phyloP scores from a whole-genome alignment of 129 eudicot genomes.

The Centella asiatica region DNA sequence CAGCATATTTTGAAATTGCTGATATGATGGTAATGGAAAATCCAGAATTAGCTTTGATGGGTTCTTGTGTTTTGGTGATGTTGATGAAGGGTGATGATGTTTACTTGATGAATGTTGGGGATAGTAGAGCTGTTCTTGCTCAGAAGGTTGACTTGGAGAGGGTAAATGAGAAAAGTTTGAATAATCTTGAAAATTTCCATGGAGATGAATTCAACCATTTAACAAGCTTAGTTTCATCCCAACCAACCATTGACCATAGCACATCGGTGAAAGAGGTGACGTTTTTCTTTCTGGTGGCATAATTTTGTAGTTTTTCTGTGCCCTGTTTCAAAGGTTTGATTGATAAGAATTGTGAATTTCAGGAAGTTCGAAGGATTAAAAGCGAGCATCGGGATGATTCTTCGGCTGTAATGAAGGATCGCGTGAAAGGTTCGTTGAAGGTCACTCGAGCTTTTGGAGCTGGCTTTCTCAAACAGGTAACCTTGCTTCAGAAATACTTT shows the following conservation, averaged over 20 bases:
- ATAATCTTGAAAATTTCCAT: slow-evolving; percentile 37
- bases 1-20: slow-evolving; percentile 62
- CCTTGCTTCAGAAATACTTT: neutral
- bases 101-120: slow-evolving; percentile 92
- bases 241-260: slow-evolving; percentile 72
- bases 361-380: slow-evolving; percentile 73
- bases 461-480: slow-evolving; percentile 84
- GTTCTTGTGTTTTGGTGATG: slow-evolving; percentile 88
- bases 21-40: slow-evolving; percentile 74
- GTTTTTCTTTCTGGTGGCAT: neutral
- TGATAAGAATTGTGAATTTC: neutral
- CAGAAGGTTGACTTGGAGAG: slow-evolving; percentile 32
- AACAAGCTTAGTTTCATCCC: slow-evolving; percentile 40
- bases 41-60: slow-evolving; percentile 89
- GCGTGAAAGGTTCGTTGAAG: slow-evolving; percentile 85
- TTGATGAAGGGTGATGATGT: slow-evolving; percentile 88
- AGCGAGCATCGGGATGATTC: slow-evolving; percentile 62
- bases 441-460: slow-evolving; percentile 97
- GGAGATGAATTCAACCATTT: slow-evolving; percentile 28
- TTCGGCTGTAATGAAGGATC: slow-evolving; percentile 44
- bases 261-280: slow-evolving; percentile 65
- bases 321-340: neutral
- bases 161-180: slow-evolving; percentile 14
- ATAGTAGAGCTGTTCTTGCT: slow-evolving; percentile 85
- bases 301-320: neutral